Base-by-base conservation (phyloP, 2,329 filamentous ascomycete species). In the Hypoxylon sp. region DNA sequence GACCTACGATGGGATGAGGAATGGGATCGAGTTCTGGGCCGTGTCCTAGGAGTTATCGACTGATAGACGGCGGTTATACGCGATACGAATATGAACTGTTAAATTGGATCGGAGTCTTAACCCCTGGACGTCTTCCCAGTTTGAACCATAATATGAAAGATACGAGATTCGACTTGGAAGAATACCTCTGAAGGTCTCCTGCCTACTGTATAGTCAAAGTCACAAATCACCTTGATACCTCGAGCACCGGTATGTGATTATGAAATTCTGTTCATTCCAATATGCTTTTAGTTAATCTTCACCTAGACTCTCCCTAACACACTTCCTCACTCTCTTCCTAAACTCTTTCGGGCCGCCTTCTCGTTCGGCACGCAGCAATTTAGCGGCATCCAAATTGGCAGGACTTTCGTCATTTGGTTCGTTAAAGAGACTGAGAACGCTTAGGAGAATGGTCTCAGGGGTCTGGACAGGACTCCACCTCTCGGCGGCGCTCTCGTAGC, bases 381-480 rank as follows among this genome's bases (percentile, higher is more conserved):
- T 88, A 10, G 95, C 96, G 2, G 96, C 96, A 82, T 98, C 95
- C 28, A 98, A 89, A 78, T 99, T 98, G 53, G 96, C 96, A 0
- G 96, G 93, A 74, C 91, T 95, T 85, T 98, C 96, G 76, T 97
- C 93, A 79, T 99, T 99, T 52, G 96, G 96, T 76, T 92, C 91
- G 70, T 93, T 90, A 71, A 99, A 89, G 83, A 99, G 90, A 79
- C 92, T 96, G 78, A 99, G 97, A 34, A 97, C 94, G 75, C 90
- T 94, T 32, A 99, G 82, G 51, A 99, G 83, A 68, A 99, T 98
- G 21, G 94, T 97, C 85, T 98, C 95, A 58, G 95, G 94, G 11
- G 92, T 94, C 81, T 98, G 96, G 1, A 98, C 95, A 28, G 96
- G 96, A 65, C 88, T 92, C 96, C 96, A 99, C 67, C 96, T 89